These are phyloP conservation scores for Cenchrus americanus DNA, from an alignment of 176 grass and related monocot species.

Conservation along the genomic window DNA sequence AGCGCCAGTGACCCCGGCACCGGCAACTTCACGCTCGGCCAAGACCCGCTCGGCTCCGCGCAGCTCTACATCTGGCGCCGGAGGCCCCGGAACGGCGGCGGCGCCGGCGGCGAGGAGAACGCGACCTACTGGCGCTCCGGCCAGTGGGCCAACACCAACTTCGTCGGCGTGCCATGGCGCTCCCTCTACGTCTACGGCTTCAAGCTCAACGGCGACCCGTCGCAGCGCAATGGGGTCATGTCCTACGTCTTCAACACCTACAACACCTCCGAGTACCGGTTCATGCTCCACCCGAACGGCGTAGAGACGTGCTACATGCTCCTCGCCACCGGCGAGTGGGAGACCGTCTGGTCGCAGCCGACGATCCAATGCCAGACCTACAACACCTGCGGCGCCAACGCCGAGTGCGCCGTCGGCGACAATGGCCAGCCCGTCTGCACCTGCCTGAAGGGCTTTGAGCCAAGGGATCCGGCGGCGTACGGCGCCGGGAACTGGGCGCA, in stretches of 20 bases:
- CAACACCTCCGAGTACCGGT: constrained; percentile 48
- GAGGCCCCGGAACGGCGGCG: too few relatives aligned
- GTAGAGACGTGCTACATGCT: constrained; percentile 61
- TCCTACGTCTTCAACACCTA: constrained; percentile 39
- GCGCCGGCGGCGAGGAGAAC: constrained; percentile 11
- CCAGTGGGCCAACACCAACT: constrained; percentile 47
- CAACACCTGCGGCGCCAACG: constrained; percentile 71
- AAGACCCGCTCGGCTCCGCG: constrained; percentile 59
- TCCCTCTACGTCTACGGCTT: constrained; percentile 57
- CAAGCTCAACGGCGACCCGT: constrained; percentile 43
- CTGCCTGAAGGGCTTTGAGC: constrained; percentile 60
- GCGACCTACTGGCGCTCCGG: constrained; percentile 49
- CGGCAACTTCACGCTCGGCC: constrained; percentile 63
- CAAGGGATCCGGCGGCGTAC: constrained; percentile 46
- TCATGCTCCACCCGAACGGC: constrained; percentile 52
- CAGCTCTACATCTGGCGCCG: constrained; percentile 68
- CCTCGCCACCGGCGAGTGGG: constrained; percentile 36
- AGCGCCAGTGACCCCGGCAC: constrained; percentile 45
- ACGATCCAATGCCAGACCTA: constrained; percentile 57
- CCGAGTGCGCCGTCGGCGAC: constrained; percentile 42
- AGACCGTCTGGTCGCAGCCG: constrained; percentile 65
- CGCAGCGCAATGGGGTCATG: constrained; percentile 3
- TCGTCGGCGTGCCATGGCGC: constrained; percentile 51
- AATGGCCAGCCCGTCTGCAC: constrained; percentile 42
- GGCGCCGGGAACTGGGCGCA: constrained; percentile 43